Percentiles rank a stretch among this genome's conserved stretches.
phyloP scores from a whole-genome alignment of 495 filamentous ascomycete species.

The Aspergillus saccharolyticus region DNA sequence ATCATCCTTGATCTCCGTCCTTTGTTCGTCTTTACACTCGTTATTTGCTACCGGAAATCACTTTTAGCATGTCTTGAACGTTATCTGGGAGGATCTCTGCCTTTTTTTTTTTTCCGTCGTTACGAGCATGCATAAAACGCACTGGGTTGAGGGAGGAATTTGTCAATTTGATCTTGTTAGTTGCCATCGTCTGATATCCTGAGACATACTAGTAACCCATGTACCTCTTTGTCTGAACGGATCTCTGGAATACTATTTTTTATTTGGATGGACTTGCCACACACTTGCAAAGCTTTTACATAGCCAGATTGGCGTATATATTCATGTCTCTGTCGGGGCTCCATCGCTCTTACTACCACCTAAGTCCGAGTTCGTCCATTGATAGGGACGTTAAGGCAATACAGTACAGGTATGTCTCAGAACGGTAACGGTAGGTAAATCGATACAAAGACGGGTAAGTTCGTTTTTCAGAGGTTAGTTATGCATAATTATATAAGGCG shows the following conservation, averaged over 20 bases:
- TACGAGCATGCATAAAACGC: conserved; percentile 7
- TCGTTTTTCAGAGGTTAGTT: too few species aligned
- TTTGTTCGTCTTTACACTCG: conserved; percentile 10
- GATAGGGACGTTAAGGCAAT: not conserved
- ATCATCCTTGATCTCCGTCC: conserved; percentile 2
- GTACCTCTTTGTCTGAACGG: not conserved
- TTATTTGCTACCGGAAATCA: not conserved
- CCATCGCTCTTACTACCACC: not conserved
- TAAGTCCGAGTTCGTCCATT: not conserved
- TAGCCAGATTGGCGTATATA: too few species aligned
- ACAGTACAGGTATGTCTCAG: not conserved
- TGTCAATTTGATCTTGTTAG: not conserved
- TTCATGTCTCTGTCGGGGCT: not conserved
- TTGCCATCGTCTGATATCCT: not conserved
- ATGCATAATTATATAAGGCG: not conserved
- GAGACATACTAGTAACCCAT: not conserved
- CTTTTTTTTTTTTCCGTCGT: conserved; percentile 2
- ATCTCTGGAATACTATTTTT: not conserved
- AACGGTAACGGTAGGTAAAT: not conserved
- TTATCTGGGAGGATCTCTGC: conserved; percentile 11
- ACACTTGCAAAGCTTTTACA: too few species aligned
- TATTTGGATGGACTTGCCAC: not conserved
- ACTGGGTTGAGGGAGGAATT: not conserved
- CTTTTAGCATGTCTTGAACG: conserved; percentile 2
- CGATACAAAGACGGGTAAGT: not conserved